These are phyloP conservation scores for Venturia aucupariae DNA, from an alignment of 2,329 filamentous ascomycete genomes.

Conservation along the genomic window DNA sequence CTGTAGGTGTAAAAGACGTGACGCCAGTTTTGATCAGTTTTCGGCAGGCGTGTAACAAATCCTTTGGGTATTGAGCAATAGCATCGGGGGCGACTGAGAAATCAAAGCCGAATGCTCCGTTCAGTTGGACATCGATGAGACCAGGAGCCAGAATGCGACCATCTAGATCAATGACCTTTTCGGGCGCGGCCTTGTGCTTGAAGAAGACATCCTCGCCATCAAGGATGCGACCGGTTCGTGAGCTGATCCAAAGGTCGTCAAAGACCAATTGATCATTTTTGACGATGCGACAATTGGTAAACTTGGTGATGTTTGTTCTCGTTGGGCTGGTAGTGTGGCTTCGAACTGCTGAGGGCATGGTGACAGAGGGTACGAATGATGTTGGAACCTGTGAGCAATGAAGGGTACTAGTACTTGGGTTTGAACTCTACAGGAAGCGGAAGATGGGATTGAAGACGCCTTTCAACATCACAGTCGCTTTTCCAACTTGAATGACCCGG, in stretches of 20 bases:
- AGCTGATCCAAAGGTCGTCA: conserved; percentile 84
- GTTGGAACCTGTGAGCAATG: not conserved
- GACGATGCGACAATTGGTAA: conserved; percentile 78
- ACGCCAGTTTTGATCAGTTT: conserved; percentile 70
- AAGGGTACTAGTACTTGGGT: too few species aligned
- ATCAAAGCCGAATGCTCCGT: conserved; percentile 88
- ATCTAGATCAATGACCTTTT: conserved; percentile 66
- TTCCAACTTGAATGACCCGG: too few species aligned
- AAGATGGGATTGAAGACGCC: not conserved
- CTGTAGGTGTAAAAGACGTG: conserved; percentile 77
- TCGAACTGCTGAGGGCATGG: conserved; percentile 32
- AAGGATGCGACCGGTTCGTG: conserved; percentile 70
- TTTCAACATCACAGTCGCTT: not conserved
- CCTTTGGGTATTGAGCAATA: conserved; percentile 59
- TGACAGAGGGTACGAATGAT: not conserved
- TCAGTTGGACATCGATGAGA: conserved; percentile 85
- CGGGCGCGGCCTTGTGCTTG: conserved; percentile 58
- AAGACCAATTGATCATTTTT: conserved; percentile 57
- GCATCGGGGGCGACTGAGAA: conserved; percentile 70
- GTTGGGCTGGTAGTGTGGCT: conserved; percentile 22
- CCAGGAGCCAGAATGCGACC: conserved; percentile 79
- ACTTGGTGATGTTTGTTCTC: conserved; percentile 59
- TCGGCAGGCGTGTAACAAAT: conserved; percentile 61
- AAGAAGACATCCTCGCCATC: conserved; percentile 59
- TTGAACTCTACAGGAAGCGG: too few species aligned